Percentiles rank a stretch among this genome's conserved stretches.
Conservation (phyloP, 441 rosid genomes). For the Croton laevigatus region DNA sequence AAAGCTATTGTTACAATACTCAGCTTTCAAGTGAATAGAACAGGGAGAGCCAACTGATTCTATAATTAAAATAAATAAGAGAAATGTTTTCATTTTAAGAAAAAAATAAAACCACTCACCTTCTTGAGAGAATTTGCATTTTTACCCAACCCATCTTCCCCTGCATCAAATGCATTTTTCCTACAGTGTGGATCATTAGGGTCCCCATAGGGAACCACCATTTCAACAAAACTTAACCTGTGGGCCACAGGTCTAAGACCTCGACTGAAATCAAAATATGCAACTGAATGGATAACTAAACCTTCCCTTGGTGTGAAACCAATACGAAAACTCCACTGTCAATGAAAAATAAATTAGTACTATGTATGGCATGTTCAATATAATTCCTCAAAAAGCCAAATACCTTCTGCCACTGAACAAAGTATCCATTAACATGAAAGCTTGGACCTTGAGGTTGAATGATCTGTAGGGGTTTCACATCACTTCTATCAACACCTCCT, state of each 20-base stretch:
- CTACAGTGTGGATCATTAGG: constrained; percentile 90
- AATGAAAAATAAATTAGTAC: constrained; percentile 15
- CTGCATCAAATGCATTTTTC: constrained; percentile 92
- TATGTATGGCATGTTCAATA: constrained; percentile 4
- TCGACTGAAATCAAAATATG: constrained; percentile 81
- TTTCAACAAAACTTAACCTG: constrained; percentile 87
- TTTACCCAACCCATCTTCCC: constrained; percentile 92
- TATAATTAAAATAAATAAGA: not conserved
- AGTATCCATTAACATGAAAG: constrained; percentile 78
- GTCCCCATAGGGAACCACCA: constrained; percentile 96
- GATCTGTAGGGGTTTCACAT: constrained; percentile 81
- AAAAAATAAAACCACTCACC: constrained; percentile 31
- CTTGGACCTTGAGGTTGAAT: constrained; percentile 95
- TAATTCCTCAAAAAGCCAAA: not conserved
- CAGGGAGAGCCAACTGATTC: not conserved
- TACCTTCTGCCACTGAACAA: constrained; percentile 95
- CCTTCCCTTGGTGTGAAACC: constrained; percentile 92
- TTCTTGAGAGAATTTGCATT: constrained; percentile 88
- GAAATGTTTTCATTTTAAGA: no score
- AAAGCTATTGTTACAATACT: not conserved
- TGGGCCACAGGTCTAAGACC: constrained; percentile 90
- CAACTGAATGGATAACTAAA: constrained; percentile 78
- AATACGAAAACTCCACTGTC: constrained; percentile 90
- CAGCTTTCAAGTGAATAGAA: not conserved
- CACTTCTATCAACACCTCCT: constrained; percentile 94